Conservation (phyloP, 495 filamentous ascomycete species). For the Cercophora newfieldiana region DNA sequence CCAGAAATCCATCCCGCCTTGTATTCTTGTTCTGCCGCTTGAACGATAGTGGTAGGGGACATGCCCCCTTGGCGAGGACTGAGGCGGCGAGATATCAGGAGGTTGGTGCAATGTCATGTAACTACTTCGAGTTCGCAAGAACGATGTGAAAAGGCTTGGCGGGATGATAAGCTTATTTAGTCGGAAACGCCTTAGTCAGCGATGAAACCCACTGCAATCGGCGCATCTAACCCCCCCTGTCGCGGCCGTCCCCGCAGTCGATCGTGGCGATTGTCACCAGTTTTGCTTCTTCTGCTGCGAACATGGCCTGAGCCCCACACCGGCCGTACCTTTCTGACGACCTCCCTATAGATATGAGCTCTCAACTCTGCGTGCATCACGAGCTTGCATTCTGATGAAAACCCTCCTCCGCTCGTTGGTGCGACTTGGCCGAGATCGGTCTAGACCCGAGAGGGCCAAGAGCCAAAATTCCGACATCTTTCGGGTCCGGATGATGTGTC, state of each 20-base stretch:
- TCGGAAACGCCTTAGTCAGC: neutral
- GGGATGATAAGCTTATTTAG: neutral
- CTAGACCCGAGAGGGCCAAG: neutral
- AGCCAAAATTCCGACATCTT: neutral
- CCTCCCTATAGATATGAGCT: neutral
- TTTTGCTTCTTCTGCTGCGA: slow-evolving; percentile 10
- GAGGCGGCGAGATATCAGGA: neutral
- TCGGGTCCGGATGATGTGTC: neutral
- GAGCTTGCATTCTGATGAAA: neutral
- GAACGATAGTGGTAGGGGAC: neutral
- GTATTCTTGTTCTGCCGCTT: neutral
- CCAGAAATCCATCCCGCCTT: neutral
- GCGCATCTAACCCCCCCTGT: neutral
- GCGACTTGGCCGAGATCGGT: neutral
- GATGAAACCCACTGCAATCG: neutral
- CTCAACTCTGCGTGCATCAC: neutral
- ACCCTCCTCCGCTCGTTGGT: neutral
- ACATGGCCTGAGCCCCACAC: slow-evolving; percentile 1
- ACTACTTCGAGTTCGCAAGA: too few relatives aligned
- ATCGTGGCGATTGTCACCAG: neutral
- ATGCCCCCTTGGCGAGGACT: neutral
- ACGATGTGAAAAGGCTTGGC: neutral
- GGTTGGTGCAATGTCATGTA: neutral
- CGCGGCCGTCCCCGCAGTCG: slow-evolving; percentile 7
- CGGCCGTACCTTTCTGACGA: neutral